phyloP scores from a whole-genome alignment of 352 stramenopile genomes.

The Globisporangium lucens region DNA sequence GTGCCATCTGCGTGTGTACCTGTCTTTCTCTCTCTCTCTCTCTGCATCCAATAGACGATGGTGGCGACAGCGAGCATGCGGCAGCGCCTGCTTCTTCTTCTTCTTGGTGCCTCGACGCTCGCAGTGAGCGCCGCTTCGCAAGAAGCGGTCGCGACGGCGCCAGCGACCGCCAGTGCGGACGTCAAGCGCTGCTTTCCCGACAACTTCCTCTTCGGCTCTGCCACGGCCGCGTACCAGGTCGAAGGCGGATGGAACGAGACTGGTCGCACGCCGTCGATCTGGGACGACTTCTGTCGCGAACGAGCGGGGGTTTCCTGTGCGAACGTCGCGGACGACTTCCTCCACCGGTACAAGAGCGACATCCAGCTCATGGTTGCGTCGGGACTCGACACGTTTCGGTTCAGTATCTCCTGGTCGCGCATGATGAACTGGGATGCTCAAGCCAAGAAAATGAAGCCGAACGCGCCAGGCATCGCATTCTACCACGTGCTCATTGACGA shows the following conservation, averaged over 20 bases:
- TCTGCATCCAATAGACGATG: background rate
- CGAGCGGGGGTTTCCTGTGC: constrained; percentile 66
- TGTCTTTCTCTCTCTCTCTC: background rate
- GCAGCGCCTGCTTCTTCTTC: background rate
- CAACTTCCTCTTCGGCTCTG: constrained; percentile 85
- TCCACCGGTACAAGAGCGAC: constrained; percentile 89
- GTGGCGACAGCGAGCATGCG: background rate
- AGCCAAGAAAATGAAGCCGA: constrained; percentile 48
- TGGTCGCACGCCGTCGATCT: constrained; percentile 84
- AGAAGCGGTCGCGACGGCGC: background rate
- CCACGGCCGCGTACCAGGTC: constrained; percentile 92
- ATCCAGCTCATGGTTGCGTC: constrained; percentile 89
- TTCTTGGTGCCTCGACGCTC: background rate
- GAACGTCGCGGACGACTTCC: constrained; percentile 92
- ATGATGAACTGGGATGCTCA: constrained; percentile 77
- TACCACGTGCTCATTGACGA: constrained; percentile 92
- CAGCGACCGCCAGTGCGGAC: background rate
- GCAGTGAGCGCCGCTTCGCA: background rate
- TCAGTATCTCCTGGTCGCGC: constrained; percentile 92
- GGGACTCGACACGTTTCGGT: constrained; percentile 91
- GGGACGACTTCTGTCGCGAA: constrained; percentile 90
- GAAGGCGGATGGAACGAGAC: constrained; percentile 88
- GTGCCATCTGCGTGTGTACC: background rate
- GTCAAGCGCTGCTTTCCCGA: constrained; percentile 52
- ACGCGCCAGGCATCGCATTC: constrained; percentile 88